Evolutionary conservation across 2,329 filamentous ascomycete species (phyloP).

Genomic region (Penicillium frequentans): DNA sequence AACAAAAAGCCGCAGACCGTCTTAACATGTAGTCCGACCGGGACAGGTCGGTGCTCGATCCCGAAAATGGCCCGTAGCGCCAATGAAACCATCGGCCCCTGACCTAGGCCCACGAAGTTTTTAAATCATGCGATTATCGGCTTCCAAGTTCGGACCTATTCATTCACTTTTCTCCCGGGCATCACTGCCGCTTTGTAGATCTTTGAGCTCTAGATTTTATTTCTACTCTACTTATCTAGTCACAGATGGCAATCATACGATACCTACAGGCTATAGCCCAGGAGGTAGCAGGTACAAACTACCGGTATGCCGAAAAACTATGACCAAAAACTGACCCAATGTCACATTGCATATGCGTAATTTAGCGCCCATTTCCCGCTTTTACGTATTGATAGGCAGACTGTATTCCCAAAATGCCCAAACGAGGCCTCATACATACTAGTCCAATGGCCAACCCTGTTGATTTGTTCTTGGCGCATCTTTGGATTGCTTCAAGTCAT

Average conservation of each 20-base stretch:
- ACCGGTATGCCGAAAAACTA: neutral
- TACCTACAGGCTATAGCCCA: no score
- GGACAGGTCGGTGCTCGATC: slow-evolving; percentile 9
- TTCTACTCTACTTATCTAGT: no score
- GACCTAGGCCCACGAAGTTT: neutral
- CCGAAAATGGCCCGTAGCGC: slow-evolving; percentile 12
- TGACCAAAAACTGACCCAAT: neutral
- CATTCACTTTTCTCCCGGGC: neutral
- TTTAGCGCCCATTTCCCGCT: neutral
- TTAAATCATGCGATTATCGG: neutral
- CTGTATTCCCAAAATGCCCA: neutral
- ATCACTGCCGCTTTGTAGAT: neutral
- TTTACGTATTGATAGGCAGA: neutral
- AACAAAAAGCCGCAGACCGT: slow-evolving; percentile 9
- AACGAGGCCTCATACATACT: neutral
- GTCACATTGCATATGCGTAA: neutral
- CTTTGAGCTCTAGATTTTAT: no score
- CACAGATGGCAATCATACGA: no score
- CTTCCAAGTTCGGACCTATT: neutral
- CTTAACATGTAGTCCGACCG: slow-evolving; percentile 4
- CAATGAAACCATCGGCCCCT: neutral
- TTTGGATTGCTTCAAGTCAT: neutral
- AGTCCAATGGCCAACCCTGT: neutral
- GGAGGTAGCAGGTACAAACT: no score
- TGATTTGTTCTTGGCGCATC: neutral